phyloP scores from a whole-genome alignment of 1,284 basidiomycete species.

The Pseudozyma pruni region DNA sequence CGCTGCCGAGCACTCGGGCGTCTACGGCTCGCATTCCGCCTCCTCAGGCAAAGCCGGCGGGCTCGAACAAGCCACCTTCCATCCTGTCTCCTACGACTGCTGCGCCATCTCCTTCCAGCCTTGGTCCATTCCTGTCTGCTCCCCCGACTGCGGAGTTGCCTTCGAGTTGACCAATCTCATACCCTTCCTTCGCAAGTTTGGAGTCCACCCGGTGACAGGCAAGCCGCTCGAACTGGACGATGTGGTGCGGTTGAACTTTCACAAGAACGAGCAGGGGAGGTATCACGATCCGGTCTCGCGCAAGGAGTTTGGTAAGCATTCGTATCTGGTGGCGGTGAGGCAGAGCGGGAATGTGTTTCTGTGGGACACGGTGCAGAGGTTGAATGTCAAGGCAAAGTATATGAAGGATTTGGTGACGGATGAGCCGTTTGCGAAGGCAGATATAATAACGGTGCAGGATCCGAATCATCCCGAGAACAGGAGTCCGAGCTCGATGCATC shows the following conservation, averaged over 20 bases:
- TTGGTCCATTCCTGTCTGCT: conserved; percentile 88
- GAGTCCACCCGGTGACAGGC: conserved; percentile 87
- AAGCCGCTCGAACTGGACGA: conserved; percentile 80
- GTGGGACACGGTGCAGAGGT: conserved; percentile 75
- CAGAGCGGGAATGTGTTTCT: conserved; percentile 84
- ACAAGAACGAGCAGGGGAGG: conserved; percentile 67
- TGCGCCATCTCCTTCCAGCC: conserved; percentile 92
- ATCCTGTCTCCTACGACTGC: conserved; percentile 82
- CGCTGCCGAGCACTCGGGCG: conserved; percentile 60
- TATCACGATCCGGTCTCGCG: conserved; percentile 70
- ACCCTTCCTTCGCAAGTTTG: conserved; percentile 80
- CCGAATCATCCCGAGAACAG: conserved; percentile 63
- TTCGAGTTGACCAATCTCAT: conserved; percentile 77
- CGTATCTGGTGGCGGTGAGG: conserved; percentile 69
- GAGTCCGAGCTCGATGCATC: conserved; percentile 34
- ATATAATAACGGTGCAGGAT: conserved; percentile 83
- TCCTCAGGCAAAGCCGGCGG: conserved; percentile 58
- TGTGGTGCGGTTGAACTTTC: conserved; percentile 88
- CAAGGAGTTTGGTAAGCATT: conserved; percentile 72
- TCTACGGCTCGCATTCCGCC: conserved; percentile 56
- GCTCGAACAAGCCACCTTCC: conserved; percentile 70
- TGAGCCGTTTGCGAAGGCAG: conserved; percentile 82
- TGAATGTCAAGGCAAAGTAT: conserved; percentile 78
- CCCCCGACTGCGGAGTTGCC: conserved; percentile 73
- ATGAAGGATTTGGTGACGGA: conserved; percentile 85